Evolutionary conservation across 768 basidiomycete species (phyloP), one percentile per base, ranked within the genome.

Genomic region (Leucocoprinus birnbaumii): DNA sequence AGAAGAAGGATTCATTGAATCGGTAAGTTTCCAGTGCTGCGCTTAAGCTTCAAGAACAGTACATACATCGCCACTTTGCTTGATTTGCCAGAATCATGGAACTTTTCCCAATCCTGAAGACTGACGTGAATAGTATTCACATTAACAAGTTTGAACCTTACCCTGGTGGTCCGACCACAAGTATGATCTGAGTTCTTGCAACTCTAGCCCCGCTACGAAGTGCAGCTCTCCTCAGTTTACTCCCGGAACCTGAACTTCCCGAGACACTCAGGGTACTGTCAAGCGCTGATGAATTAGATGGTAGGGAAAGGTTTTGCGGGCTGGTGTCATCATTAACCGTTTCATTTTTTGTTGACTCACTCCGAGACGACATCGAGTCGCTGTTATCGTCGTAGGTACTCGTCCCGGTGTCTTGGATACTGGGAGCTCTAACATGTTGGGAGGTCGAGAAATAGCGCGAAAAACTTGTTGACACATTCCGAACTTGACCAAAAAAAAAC

Each of bases 41-140:
- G n/a, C n/a, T n/a, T n/a, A n/a, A n/a, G n/a, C n/a, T n/a, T n/a
- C n/a, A n/a, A n/a, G n/a, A n/a, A n/a, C n/a, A n/a, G n/a, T n/a
- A n/a, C 75, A 64, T 61, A 83, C 85, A 76, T 69, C 86, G 68
- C 87, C 87, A 89, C 64, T 82, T 83, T 3, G 86, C 84, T 65
- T 89, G 87, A 58, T 87, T 80, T 4, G 77, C 82, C 22, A 87
- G 71, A 52, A 89, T 75, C 53, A 89, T 77, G 0, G 86, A 86
- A 58, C 85, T 88, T 66, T 89, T 89, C n/a, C 86, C 86, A n/a
- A 84, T 80, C 10, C 87, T 72, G 46, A 14, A 22, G 79, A 47
- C 2, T 31, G 22, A 27, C 45, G 10, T 22, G 11, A 3, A 25
- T n/a, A 21, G 16, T 22, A 14, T 22, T 18, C 22, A 18, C 18